Conservation (phyloP, 1,284 basidiomycete species). For the Trichosporon sp. region DNA sequence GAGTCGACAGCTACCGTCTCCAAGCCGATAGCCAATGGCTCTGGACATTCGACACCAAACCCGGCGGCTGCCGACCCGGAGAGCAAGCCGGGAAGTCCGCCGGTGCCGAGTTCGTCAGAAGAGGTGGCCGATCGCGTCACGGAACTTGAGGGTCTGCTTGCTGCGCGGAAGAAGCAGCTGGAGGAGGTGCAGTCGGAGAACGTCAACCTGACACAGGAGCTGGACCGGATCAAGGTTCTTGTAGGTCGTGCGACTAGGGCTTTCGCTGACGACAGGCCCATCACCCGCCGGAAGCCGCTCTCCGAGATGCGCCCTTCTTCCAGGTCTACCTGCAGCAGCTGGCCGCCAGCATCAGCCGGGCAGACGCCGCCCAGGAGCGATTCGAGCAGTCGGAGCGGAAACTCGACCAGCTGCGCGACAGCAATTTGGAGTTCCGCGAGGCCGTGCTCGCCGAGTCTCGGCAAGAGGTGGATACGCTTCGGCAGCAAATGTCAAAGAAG, state of each 20-base stretch:
- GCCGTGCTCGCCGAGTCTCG: constrained; percentile 34
- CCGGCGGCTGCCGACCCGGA: constrained; percentile 37
- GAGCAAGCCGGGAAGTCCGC: constrained; percentile 1
- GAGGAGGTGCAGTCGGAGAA: constrained; percentile 31
- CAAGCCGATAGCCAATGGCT: constrained; percentile 56
- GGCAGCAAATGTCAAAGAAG: constrained; percentile 54
- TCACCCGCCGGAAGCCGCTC: constrained; percentile 34
- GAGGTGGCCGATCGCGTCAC: neutral
- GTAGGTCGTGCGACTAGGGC: constrained; percentile 18
- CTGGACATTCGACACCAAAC: constrained; percentile 55
- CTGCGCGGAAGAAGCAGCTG: constrained; percentile 29
- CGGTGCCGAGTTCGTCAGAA: neutral
- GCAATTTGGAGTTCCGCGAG: constrained; percentile 42
- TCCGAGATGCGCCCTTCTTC: constrained; percentile 44
- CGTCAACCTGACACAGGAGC: constrained; percentile 31
- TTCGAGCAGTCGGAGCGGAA: constrained; percentile 34
- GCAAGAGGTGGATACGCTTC: constrained; percentile 37
- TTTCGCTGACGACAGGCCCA: constrained; percentile 23
- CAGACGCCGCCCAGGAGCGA: constrained; percentile 31
- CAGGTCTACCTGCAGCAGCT: constrained; percentile 44
- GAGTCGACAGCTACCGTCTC: constrained; percentile 21
- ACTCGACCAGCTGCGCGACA: constrained; percentile 36
- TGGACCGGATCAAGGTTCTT: constrained; percentile 32
- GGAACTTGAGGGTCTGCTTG: neutral
- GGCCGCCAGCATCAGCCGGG: constrained; percentile 28